Percentiles rank a stretch among this genome's conserved stretches.
Conservation (phyloP, 306 rosid species). For the Rosa lucieae region DNA sequence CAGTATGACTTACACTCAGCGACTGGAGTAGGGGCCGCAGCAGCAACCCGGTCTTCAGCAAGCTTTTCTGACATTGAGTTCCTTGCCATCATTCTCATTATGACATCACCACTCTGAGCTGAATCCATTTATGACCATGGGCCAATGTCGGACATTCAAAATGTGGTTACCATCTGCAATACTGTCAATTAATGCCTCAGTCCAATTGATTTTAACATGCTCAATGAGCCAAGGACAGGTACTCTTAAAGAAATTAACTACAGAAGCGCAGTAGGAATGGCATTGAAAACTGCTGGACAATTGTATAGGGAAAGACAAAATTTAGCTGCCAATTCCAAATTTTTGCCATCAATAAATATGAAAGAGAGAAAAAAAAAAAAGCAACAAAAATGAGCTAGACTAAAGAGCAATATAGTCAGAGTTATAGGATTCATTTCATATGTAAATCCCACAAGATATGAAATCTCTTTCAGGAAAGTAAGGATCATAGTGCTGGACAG, state of each 20-base stretch:
- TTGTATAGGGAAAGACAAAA: not conserved
- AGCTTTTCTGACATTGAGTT: slow-evolving; percentile 97
- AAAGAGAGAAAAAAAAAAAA: not conserved
- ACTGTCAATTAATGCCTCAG: slow-evolving; percentile 16
- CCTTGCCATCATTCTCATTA: slow-evolving; percentile 99
- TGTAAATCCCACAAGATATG: too few species aligned
- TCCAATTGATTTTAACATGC: not conserved
- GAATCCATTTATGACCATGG: slow-evolving; percentile 97
- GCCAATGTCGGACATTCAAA: slow-evolving; percentile 97
- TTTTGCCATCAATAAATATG: not conserved
- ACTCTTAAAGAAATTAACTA: not conserved
- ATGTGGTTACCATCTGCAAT: slow-evolving; percentile 87
- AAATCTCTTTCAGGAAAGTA: too few species aligned
- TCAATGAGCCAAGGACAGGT: not conserved
- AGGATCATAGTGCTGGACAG: too few species aligned
- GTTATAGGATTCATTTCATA: too few species aligned
- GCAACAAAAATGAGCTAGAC: too few species aligned
- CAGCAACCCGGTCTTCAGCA: slow-evolving; percentile 77
- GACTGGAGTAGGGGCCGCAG: slow-evolving; percentile 70
- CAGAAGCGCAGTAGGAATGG: not conserved
- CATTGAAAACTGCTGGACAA: not conserved
- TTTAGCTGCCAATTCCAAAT: not conserved
- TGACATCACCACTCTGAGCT: slow-evolving; percentile 77
- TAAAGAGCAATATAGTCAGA: too few species aligned
- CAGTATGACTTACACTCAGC: slow-evolving; percentile 37